Evolutionary conservation across 371 early-diverging fungal species (phyloP).

Genomic region (Mucor irregularis): DNA sequence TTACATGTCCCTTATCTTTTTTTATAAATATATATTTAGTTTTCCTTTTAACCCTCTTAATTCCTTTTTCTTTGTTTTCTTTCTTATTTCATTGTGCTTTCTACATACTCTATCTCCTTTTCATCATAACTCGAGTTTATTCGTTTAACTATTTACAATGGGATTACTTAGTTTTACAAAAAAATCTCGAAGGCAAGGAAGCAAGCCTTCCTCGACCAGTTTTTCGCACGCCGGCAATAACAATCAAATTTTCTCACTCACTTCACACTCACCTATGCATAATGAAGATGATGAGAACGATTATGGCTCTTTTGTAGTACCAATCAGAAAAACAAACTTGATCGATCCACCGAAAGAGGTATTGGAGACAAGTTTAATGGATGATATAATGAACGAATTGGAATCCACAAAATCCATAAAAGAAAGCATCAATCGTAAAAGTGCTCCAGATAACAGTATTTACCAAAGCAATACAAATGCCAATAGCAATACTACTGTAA

Average conservation of each 20-base stretch:
- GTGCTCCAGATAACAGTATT: no score
- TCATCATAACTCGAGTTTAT: not conserved
- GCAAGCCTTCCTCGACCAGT: not conserved
- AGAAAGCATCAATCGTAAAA: not conserved
- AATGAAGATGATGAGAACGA: not conserved
- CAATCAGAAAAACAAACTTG: not conserved
- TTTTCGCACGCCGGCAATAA: no score
- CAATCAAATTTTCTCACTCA: not conserved
- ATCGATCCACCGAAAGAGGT: not conserved
- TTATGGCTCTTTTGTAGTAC: not conserved
- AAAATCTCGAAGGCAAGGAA: conserved; percentile 15
- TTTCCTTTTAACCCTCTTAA: not conserved
- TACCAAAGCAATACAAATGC: no score
- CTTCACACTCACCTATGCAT: not conserved
- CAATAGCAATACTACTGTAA: not conserved
- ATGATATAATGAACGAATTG: conserved; percentile 32
- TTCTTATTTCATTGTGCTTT: not conserved
- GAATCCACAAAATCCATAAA: conserved; percentile 1
- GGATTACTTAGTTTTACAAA: conserved; percentile 23
- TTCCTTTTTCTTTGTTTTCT: not conserved
- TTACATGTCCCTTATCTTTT: not conserved
- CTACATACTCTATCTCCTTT: not conserved
- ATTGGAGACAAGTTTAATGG: conserved; percentile 21
- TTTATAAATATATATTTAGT: not conserved
- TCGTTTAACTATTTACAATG: no score